Base-by-base conservation (phyloP, 2,329 filamentous ascomycete genomes). In the Hymenoscyphus repandus region DNA sequence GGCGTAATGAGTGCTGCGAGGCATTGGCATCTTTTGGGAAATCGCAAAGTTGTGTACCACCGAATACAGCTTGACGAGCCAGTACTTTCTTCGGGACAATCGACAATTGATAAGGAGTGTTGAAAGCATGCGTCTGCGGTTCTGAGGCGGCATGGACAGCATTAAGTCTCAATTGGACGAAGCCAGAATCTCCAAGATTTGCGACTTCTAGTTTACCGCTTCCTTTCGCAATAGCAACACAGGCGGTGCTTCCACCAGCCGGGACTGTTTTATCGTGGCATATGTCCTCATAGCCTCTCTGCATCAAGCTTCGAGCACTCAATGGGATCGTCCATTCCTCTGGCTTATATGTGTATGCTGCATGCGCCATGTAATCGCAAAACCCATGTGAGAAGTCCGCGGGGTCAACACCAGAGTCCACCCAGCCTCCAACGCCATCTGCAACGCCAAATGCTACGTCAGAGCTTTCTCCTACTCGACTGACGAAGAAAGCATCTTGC, bases 401-500 rank as follows among this genome's bases (percentile, higher is more conserved):
- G 7, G 93, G 91, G 64, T 99, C 91, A 47, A 99, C 85, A 40
- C 90, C 90, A 36, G 87, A 92, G 61, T 96, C 88, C 56, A 86
- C 82, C 91, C 93, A 99, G 33, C 93, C 93, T 43, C 93, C 93
- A 0, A 99, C 93, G 10, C 93, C 93, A 67, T 99, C 93, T 47
- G 91, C 90, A 20, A 99, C 81, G 15, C 90, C 93, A 60, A 99
- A 85, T 0, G 91, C 89, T 10, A 96, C 79, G 37, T 83, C 77
- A 34, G 82, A 77, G 1, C 78, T 79, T 56, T 83, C 80, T 46
- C 87, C 88, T n/a, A 96, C 74, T 20, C 84, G 82, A 64, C 86
- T 81, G 61, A 93, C 86, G 70, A 99, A 99, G 73, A 96, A 97
- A 51, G 93, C 89, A 76, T 99, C 93, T 70, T 99, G 91, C 13